Percentiles rank a stretch among this genome's conserved stretches.
phyloP scores from a whole-genome alignment of 257 asterid species.

The Nicotiana knightiana region DNA sequence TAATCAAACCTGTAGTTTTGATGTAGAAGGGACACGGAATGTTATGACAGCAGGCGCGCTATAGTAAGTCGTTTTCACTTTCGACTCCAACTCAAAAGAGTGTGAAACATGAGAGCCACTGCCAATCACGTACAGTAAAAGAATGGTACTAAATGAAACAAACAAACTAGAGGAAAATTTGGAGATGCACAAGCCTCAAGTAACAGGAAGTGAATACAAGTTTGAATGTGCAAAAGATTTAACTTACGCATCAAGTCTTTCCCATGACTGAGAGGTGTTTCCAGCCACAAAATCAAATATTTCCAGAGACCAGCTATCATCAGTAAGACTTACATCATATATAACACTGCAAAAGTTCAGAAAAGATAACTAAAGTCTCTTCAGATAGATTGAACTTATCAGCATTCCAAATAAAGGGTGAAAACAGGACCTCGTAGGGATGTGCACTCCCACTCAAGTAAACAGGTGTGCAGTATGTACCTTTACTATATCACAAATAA shows the following conservation, averaged over 20 bases:
- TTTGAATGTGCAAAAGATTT: neutral
- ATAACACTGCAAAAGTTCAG: constrained; percentile 37
- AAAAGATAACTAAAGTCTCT: neutral
- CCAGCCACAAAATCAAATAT: constrained; percentile 46
- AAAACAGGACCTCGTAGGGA: neutral
- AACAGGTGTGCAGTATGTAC: neutral
- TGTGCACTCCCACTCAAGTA: neutral
- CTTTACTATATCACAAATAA: neutral
- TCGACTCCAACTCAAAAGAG: constrained; percentile 56
- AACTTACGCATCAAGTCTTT: constrained; percentile 46
- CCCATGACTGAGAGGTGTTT: constrained; percentile 60
- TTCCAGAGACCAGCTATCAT: constrained; percentile 48
- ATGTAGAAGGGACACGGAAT: constrained; percentile 41
- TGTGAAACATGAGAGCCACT: constrained; percentile 66
- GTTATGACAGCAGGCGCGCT: constrained; percentile 59
- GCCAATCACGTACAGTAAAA: constrained; percentile 12
- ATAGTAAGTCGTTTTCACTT: constrained; percentile 46
- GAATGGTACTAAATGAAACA: neutral
- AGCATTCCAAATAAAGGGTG: neutral
- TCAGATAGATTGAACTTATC: neutral
- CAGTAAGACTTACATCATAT: constrained; percentile 56
- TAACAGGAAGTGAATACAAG: neutral
- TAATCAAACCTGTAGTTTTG: constrained; percentile 44
- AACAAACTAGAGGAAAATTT: neutral
- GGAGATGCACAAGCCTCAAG: neutral